Conservation (phyloP, 495 filamentous ascomycete genomes). For the Talaromyces stipitatus region DNA sequence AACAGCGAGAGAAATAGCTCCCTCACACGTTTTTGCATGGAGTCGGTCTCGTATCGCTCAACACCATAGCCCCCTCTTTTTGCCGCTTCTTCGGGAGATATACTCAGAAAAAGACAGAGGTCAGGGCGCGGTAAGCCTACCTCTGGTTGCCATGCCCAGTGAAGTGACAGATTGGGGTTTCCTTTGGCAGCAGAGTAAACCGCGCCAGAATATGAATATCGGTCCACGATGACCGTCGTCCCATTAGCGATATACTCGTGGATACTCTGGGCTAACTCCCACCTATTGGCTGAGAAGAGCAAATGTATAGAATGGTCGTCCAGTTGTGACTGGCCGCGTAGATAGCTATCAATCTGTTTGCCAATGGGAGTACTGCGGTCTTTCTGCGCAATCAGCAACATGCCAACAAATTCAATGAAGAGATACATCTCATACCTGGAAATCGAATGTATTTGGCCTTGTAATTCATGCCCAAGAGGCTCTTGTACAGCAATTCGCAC, state of each 20-base stretch:
- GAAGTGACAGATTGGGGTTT: constrained; percentile 57
- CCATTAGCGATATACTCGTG: constrained; percentile 52
- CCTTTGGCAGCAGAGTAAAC: constrained; percentile 94
- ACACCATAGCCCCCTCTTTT: constrained; percentile 75
- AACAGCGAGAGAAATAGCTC: constrained; percentile 55
- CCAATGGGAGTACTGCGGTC: constrained; percentile 87
- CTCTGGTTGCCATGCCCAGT: constrained; percentile 79
- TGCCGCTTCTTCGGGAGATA: constrained; percentile 64
- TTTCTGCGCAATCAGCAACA: constrained; percentile 19
- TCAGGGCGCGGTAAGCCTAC: constrained; percentile 84
- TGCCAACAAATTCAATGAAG: too few relatives aligned
- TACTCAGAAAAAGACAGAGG: constrained; percentile 76
- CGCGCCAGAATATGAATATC: constrained; percentile 89
- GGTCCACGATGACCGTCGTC: constrained; percentile 74
- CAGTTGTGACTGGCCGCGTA: constrained; percentile 63
- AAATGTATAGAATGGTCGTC: constrained; percentile 93
- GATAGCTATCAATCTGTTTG: constrained; percentile 80
- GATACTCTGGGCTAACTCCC: constrained; percentile 73
- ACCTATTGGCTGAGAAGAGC: constrained; percentile 91
- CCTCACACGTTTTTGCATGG: constrained; percentile 76
- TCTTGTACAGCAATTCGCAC: constrained; percentile 62
- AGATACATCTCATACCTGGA: too few relatives aligned
- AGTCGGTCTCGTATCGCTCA: constrained; percentile 80
- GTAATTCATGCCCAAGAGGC: constrained; percentile 52
- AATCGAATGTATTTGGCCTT: constrained; percentile 73